These are phyloP conservation scores for Suillus cothurnatus DNA, from an alignment of 768 basidiomycete species.

Conservation along the genomic window DNA sequence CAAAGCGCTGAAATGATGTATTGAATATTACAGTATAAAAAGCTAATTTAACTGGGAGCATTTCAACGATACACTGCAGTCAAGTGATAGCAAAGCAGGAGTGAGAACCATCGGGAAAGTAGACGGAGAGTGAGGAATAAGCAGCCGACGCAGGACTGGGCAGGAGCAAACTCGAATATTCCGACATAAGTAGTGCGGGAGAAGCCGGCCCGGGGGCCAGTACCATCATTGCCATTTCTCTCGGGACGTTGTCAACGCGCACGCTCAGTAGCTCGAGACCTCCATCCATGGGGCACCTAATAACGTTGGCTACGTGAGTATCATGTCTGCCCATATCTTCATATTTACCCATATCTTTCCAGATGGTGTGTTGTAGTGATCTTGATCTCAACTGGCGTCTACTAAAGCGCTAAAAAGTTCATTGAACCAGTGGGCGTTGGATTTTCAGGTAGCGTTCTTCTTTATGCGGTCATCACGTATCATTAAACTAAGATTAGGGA, in stretches of 20 bases:
- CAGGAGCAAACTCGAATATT: too few species aligned
- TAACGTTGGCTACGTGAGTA: conserved; percentile 85
- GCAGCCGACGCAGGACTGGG: too few species aligned
- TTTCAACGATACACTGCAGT: too few species aligned
- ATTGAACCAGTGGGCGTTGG: conserved; percentile 96
- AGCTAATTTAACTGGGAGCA: too few species aligned
- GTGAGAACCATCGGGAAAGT: too few species aligned
- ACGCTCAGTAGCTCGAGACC: neutral
- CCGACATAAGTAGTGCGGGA: too few species aligned
- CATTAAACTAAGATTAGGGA: conserved; percentile 52
- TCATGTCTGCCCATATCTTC: neutral
- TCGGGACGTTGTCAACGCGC: neutral
- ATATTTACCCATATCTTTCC: conserved; percentile 5
- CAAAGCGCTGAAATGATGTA: too few species aligned
- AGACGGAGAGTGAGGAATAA: too few species aligned
- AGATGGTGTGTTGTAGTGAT: conserved; percentile 27
- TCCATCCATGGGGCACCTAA: conserved; percentile 72
- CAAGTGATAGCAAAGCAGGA: too few species aligned
- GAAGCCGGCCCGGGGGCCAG: neutral
- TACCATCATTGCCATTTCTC: too few species aligned
- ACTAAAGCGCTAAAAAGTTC: conserved; percentile 54
- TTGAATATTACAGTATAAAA: too few species aligned
- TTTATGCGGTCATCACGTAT: neutral
- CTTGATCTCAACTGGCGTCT: neutral
- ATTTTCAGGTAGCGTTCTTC: conserved; percentile 70